Evolutionary conservation across 2,329 filamentous ascomycete genomes (phyloP), one percentile per base, ranked within the genome.

Genomic region (Bipolaris gigantea): DNA sequence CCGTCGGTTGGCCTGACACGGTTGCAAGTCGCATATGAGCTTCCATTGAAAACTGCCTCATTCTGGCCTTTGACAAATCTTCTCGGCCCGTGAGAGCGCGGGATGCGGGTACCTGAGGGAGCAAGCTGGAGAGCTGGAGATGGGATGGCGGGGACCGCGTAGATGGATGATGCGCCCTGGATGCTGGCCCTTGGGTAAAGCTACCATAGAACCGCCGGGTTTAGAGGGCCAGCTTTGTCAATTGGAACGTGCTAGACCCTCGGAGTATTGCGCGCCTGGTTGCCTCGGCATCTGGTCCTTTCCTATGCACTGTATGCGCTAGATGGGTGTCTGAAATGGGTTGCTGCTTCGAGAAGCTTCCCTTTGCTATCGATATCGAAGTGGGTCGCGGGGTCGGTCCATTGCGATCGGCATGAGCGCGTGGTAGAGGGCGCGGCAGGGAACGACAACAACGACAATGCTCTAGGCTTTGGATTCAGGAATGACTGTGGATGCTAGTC

Each of bases 21-120:
- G n/a, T n/a, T n/a, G n/a, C n/a, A n/a, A n/a, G n/a, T n/a, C n/a
- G n/a, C n/a, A n/a, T n/a, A n/a, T n/a, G n/a, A n/a, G n/a, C n/a
- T n/a, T n/a, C n/a, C n/a, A 11, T 30, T 11, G 13, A 11, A 30
- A 30, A 30, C 27, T 30, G 27, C 27, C 27, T 30, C 27, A 11
- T 30, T 30, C 3, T 30, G 27, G 27, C 1, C 21, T 35, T 48
- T 63, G 56, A 63, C 61, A 63, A 63, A 63, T 63, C 48, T 48
- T 52, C 47, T 32, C 32, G 34, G 23, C 56, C 59, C 58, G 61
- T 60, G 42, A 56, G 21, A 25, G 19, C 8, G 5, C 23, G 21
- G 1, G 30, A 30, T 13, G 52, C 48, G 38, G 38, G 48, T 51
- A 55, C 53, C 51, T 54, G 27, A 32, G 25, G 41, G 51, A 21